These are phyloP conservation scores for Penicillium malachiteum DNA, from an alignment of 495 filamentous ascomycete species.

Conservation along the genomic window DNA sequence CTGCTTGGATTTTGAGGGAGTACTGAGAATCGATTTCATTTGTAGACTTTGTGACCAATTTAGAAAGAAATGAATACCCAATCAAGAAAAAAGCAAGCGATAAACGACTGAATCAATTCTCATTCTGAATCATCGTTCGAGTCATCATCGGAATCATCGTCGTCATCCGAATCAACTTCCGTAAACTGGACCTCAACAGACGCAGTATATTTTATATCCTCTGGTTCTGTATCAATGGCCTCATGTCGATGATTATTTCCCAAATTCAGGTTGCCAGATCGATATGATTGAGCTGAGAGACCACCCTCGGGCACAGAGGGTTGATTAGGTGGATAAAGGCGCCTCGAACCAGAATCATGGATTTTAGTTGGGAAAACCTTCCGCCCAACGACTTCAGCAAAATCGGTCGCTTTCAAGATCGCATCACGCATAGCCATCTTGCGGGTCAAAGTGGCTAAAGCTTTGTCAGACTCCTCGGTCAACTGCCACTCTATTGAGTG, in stretches of 20 bases:
- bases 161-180: too few relatives aligned
- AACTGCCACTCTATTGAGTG: constrained; percentile 21
- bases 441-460: constrained; percentile 12
- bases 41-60: not conserved
- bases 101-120: not conserved
- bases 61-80: not conserved
- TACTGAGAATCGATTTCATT: too few relatives aligned
- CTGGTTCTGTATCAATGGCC: too few relatives aligned
- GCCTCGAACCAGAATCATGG: constrained; percentile 2
- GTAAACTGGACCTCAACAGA: too few relatives aligned
- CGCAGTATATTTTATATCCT: too few relatives aligned
- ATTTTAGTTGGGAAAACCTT: constrained; percentile 15
- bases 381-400: constrained; percentile 18
- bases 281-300: too few relatives aligned
- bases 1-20: constrained; percentile 22
- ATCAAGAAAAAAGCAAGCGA: not conserved
- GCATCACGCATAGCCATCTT: constrained; percentile 23
- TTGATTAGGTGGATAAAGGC: not conserved
- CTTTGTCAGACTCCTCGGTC: constrained; percentile 18
- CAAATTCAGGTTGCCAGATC: too few relatives aligned
- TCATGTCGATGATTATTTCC: too few relatives aligned
- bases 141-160: too few relatives aligned
- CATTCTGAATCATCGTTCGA: too few relatives aligned
- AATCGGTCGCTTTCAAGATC: constrained; percentile 20
- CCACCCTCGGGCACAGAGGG: too few relatives aligned